Conservation (phyloP, 192 early-diverging fungal species). For the Rhizoclosmatium sp. region DNA sequence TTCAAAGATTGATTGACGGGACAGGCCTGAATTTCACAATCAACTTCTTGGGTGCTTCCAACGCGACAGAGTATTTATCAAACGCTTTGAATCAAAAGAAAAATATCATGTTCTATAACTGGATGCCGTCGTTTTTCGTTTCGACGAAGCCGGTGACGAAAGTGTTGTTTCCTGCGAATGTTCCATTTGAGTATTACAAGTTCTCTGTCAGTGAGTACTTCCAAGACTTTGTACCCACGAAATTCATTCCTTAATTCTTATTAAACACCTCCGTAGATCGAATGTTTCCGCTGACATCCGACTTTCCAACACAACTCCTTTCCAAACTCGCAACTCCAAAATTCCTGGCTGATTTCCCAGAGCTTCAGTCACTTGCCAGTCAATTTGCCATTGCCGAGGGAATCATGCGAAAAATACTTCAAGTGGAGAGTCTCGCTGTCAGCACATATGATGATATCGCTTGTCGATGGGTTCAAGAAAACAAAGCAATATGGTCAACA, state of each 20-base stretch:
- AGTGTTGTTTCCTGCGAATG: slow-evolving; percentile 24
- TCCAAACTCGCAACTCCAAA: slow-evolving; percentile 15
- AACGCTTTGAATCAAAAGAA: slow-evolving; percentile 5
- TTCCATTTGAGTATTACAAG: not conserved
- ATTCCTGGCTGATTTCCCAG: slow-evolving; percentile 15
- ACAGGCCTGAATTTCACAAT: not conserved
- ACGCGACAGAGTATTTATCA: not conserved
- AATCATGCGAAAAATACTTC: too few species aligned
- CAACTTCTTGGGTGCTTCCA: slow-evolving; percentile 9
- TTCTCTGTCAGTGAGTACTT: not conserved
- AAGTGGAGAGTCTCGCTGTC: too few species aligned
- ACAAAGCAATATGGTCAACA: slow-evolving; percentile 2
- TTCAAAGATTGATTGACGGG: slow-evolving; percentile 7
- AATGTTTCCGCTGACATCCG: slow-evolving; percentile 5
- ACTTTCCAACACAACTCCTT: slow-evolving; percentile 21
- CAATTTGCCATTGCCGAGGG: too few species aligned
- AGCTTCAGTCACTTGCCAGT: not conserved
- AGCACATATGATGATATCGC: not conserved
- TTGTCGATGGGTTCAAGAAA: slow-evolving; percentile 10
- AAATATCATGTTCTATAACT: slow-evolving; percentile 39
- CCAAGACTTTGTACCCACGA: not conserved
- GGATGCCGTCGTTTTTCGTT: slow-evolving; percentile 26
- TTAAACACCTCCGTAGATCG: too few species aligned
- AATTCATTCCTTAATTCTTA: too few species aligned
- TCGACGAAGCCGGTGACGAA: slow-evolving; percentile 18